Evolutionary conservation across 352 stramenopile genomes (phyloP).

Genomic region (Globisporangium parvum): DNA sequence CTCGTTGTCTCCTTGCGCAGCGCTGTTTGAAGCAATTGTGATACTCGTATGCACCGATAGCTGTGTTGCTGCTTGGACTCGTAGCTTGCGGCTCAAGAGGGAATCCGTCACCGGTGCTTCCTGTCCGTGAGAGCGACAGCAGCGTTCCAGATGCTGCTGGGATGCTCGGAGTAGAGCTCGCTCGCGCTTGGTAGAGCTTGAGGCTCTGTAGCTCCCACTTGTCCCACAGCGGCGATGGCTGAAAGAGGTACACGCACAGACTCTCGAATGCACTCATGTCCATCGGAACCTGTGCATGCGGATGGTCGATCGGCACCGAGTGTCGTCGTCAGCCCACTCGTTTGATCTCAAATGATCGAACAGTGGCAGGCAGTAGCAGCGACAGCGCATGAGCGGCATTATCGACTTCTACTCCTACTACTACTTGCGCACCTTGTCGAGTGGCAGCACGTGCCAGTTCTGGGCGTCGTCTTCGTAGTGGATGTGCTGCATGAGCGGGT

Average conservation of each 20-base stretch:
- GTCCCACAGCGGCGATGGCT: constrained; percentile 53
- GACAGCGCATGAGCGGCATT: too few relatives aligned
- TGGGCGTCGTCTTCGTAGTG: constrained; percentile 68
- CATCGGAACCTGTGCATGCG: constrained; percentile 5
- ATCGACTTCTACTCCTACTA: too few relatives aligned
- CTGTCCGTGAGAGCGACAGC: too few relatives aligned
- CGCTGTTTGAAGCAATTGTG: too few relatives aligned
- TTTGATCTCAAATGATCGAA: neutral
- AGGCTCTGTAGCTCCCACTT: constrained; percentile 50
- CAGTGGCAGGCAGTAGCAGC: too few relatives aligned
- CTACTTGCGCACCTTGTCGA: constrained; percentile 30
- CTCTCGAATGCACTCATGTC: constrained; percentile 32
- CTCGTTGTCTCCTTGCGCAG: neutral
- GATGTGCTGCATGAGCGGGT: constrained; percentile 47
- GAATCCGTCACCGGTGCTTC: too few relatives aligned
- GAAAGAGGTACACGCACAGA: constrained; percentile 48
- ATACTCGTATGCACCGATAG: too few relatives aligned
- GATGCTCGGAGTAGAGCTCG: neutral
- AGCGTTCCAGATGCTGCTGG: neutral
- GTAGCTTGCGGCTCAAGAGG: too few relatives aligned
- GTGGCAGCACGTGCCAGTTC: constrained; percentile 54
- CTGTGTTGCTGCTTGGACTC: too few relatives aligned
- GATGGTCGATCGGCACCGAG: neutral
- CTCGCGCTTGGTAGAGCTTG: constrained; percentile 29
- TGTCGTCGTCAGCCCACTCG: neutral